phyloP scores from a whole-genome alignment of 768 basidiomycete genomes.

The Floccularia luteovirens region DNA sequence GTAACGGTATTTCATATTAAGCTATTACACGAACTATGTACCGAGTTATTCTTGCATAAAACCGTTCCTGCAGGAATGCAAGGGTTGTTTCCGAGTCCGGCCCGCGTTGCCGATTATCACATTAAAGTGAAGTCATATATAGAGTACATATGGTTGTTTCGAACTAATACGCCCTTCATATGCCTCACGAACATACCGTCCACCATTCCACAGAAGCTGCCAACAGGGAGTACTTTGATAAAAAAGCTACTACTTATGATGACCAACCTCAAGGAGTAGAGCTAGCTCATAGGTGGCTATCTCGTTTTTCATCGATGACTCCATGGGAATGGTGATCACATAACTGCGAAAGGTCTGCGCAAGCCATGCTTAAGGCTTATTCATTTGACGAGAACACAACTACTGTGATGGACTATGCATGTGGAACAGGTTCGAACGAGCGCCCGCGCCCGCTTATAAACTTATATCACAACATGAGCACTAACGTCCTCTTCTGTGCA shows the following conservation, averaged over 20 bases:
- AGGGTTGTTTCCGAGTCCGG: too few species aligned
- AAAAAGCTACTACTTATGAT: slow-evolving; percentile 9
- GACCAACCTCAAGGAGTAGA: slow-evolving; percentile 13
- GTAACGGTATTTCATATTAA: too few species aligned
- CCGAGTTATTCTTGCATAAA: too few species aligned
- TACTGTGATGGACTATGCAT: slow-evolving; percentile 65
- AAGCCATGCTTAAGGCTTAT: slow-evolving; percentile 29
- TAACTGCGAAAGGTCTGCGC: slow-evolving; percentile 18
- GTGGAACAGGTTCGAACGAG: slow-evolving; percentile 50
- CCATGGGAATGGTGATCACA: neutral
- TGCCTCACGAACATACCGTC: too few species aligned
- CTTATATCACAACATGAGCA: slow-evolving; percentile 40
- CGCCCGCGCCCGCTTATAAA: slow-evolving; percentile 24
- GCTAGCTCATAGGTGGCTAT: slow-evolving; percentile 15
- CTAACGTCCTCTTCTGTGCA: slow-evolving; percentile 59
- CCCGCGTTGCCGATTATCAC: too few species aligned
- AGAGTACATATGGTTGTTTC: too few species aligned
- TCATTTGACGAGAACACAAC: slow-evolving; percentile 50
- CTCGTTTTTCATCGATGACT: neutral
- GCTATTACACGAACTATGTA: too few species aligned
- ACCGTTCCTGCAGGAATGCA: too few species aligned
- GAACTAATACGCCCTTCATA: too few species aligned
- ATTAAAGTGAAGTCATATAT: too few species aligned
- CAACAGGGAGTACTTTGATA: slow-evolving; percentile 30
- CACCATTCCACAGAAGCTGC: slow-evolving; percentile 9